Base-by-base conservation (phyloP, 208 protist genomes). In the Trypanosoma congolense region DNA sequence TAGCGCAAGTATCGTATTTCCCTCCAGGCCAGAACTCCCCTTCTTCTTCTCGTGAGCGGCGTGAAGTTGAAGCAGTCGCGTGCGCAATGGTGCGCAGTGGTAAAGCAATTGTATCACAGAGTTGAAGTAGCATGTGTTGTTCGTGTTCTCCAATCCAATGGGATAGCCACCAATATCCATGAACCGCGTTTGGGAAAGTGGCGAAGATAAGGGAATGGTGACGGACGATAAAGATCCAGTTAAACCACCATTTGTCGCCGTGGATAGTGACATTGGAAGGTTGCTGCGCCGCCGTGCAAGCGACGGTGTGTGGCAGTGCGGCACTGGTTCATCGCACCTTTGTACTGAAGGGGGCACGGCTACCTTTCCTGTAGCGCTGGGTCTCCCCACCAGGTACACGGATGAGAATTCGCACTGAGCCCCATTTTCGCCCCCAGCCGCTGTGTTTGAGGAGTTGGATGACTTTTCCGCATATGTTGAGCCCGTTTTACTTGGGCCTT, bases 121-220 rank as follows among this genome's bases (percentile, higher is more conserved):
- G 70, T 95, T 96, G 62, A 73, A 78, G 73, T 94, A 96, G 65
- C 90, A 96, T 9, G 83, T 95, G 69, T 92, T 94, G 33, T 87
- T 87, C 51, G 87, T 92, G 72, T 96, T 96, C 64, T 93, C 83
- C 9, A 96, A 56, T 4, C 87, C 90, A 24, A 90, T 54, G 25
- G 80, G 80, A 47, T 87, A 64, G 16, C 82, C 77, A 33, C 70
- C 80, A 56, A 90, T 90, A 56, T 86, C 81, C 25, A 90, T 64
- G 40, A 84, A 90, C 21, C 78, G 75, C 1, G 61, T 38, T 12
- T 38, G 33, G 12, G 33, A 38, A 12, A 12, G 33, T 38, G 33
- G 12, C 12, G 33, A 38, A 38, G 9, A 12, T 12, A 12, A 16
- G 9, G 33, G 33, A 16, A 38, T 38, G 33, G 33, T 12, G 33